Conservation (phyloP, 2,329 filamentous ascomycete species). For the Monosporascus sp. region DNA sequence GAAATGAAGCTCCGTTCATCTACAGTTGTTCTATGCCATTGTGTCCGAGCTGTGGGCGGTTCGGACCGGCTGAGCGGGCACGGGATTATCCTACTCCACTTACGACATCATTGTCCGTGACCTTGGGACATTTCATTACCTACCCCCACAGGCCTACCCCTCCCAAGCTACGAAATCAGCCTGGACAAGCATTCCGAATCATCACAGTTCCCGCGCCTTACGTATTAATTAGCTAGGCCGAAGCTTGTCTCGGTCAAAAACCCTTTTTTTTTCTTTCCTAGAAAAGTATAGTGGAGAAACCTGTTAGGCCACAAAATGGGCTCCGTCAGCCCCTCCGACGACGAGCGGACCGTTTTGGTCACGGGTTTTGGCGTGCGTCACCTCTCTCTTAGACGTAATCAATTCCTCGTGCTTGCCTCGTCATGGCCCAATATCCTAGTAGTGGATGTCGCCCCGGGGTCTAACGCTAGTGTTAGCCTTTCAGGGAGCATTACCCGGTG, state of each 20-base stretch:
- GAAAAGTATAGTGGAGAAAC: background rate
- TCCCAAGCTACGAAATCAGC: too few relatives aligned
- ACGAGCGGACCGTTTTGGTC: slow-evolving; percentile 54
- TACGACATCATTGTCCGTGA: too few relatives aligned
- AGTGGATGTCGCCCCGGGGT: slow-evolving; percentile 5
- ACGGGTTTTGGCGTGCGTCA: slow-evolving; percentile 56
- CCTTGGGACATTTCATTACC: too few relatives aligned
- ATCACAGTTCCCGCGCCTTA: too few relatives aligned
- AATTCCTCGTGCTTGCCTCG: background rate
- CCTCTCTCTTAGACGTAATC: background rate
- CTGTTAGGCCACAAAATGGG: slow-evolving; percentile 16
- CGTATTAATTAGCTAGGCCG: too few relatives aligned
- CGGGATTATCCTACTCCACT: too few relatives aligned
- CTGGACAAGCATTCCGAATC: too few relatives aligned
- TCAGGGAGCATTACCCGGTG: slow-evolving; percentile 62
- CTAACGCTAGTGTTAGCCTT: slow-evolving; percentile 52
- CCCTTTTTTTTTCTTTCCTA: background rate
- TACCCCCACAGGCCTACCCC: too few relatives aligned
- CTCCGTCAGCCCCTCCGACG: slow-evolving; percentile 25
- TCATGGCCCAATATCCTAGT: background rate
- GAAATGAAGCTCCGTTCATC: too few relatives aligned
- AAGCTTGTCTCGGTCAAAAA: background rate
- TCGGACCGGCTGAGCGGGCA: too few relatives aligned
- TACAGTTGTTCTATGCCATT: too few relatives aligned
- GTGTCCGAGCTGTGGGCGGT: too few relatives aligned